Percentiles rank a stretch among this genome's conserved stretches.
Conservation (phyloP, 2,329 filamentous ascomycete genomes). For the Neurospora sp. region DNA sequence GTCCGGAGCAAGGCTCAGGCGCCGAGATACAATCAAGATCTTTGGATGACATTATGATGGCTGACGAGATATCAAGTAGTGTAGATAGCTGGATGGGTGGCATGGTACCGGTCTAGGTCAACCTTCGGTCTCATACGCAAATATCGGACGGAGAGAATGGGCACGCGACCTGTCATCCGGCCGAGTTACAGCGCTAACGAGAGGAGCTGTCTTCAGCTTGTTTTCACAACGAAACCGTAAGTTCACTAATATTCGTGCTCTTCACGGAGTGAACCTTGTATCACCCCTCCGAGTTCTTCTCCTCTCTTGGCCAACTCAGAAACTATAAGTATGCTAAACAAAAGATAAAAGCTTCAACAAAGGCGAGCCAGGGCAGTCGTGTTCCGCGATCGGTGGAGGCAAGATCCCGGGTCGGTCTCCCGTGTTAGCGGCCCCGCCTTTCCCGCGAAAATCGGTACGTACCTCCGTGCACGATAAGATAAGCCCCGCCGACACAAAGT, state of each 20-base stretch:
- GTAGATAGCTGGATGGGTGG: not conserved
- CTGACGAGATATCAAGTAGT: not conserved
- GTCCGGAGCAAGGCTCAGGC: not conserved
- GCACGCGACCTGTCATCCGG: not conserved
- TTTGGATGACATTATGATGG: not conserved
- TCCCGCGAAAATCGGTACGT: conserved; percentile 6
- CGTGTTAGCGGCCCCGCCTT: not conserved
- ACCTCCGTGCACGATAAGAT: conserved; percentile 14
- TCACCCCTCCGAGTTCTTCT: not conserved
- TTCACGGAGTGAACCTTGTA: not conserved
- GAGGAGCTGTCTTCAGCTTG: not conserved
- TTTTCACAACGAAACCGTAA: not conserved
- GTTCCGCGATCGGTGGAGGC: not conserved
- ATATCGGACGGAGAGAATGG: not conserved
- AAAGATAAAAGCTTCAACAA: not conserved
- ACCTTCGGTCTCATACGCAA: not conserved
- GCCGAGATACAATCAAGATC: not conserved
- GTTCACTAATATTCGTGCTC: not conserved
- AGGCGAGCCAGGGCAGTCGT: not conserved
- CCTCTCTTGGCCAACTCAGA: not conserved
- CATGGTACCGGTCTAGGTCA: not conserved
- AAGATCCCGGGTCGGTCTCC: not conserved
- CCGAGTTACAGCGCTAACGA: not conserved
- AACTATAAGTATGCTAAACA: not conserved
- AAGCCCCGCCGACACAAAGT: conserved; percentile 13